Percentiles rank a stretch among this genome's conserved stretches.
Evolutionary conservation across 371 early-diverging fungal genomes (phyloP).

Genomic region (Mortierella polycephala): DNA sequence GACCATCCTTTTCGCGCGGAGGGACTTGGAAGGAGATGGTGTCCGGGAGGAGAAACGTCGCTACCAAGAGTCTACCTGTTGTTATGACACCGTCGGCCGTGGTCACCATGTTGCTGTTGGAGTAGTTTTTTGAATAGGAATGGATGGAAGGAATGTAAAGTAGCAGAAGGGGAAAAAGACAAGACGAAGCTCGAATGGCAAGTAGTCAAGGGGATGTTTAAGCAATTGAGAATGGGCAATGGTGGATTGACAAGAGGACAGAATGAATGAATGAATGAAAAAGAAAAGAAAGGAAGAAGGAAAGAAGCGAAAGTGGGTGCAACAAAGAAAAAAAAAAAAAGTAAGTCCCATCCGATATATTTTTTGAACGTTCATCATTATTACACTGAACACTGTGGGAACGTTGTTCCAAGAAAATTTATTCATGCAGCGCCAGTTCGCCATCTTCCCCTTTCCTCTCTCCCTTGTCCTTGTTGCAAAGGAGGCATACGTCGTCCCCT

Average conservation of each 20-base stretch:
- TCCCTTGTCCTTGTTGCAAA: not conserved
- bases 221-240: not conserved
- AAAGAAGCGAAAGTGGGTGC: not conserved
- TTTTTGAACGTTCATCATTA: too few species aligned
- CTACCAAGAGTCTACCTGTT: slow-evolving; percentile 39
- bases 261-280: not conserved
- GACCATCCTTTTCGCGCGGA: slow-evolving; percentile 47
- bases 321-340: not conserved
- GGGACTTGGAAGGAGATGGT: slow-evolving; percentile 51
- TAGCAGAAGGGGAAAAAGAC: too few species aligned
- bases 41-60: slow-evolving; percentile 42
- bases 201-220: not conserved
- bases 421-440: not conserved
- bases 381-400: too few species aligned
- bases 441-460: not conserved
- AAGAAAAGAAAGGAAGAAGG: not conserved
- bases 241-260: not conserved
- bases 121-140: too few species aligned
- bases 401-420: too few species aligned
- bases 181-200: too few species aligned
- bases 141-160: too few species aligned
- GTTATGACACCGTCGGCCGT: slow-evolving; percentile 4
- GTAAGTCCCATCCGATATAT: too few species aligned
- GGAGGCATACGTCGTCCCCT: not conserved
- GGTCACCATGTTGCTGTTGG: too few species aligned